phyloP scores from a whole-genome alignment of 306 rosid genomes.

The Glycine tomentella region DNA sequence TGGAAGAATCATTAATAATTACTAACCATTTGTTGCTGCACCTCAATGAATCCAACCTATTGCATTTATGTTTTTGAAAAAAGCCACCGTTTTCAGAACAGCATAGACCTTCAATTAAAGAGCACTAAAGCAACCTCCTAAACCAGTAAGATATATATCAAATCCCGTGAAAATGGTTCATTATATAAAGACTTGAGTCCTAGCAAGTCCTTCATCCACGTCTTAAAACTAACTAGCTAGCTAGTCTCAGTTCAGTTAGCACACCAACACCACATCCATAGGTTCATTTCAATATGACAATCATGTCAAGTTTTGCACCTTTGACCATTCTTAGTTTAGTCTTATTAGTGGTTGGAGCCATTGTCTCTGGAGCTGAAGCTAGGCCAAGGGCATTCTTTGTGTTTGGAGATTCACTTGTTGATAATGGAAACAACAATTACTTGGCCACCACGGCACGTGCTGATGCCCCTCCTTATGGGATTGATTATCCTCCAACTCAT shows the following conservation, averaged over 20 bases:
- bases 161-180: not conserved
- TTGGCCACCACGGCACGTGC: conserved; percentile 82
- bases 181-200: conserved; percentile 44
- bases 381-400: conserved; percentile 68
- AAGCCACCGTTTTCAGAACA: conserved; percentile 16
- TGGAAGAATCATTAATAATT: not conserved
- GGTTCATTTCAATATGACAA: conserved; percentile 38
- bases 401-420: conserved; percentile 85
- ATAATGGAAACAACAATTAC: conserved; percentile 80
- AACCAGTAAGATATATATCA: conserved; percentile 16
- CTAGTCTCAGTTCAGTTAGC: not conserved
- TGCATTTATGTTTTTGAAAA: conserved; percentile 28
- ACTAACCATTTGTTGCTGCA: not conserved
- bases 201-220: conserved; percentile 4
- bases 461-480: conserved; percentile 75
- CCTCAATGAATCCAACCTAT: not conserved
- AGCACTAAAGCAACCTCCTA: conserved; percentile 45
- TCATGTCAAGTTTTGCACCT: conserved; percentile 4
- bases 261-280: no score
- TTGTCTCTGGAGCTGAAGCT: conserved; percentile 34
- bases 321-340: conserved; percentile 26
- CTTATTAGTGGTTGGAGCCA: conserved; percentile 2
- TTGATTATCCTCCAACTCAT: conserved; percentile 70
- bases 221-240: not conserved
- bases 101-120: conserved; percentile 12